Evolutionary conservation across 257 asterid genomes (phyloP).

Genomic region (Leonotis leonurus): DNA sequence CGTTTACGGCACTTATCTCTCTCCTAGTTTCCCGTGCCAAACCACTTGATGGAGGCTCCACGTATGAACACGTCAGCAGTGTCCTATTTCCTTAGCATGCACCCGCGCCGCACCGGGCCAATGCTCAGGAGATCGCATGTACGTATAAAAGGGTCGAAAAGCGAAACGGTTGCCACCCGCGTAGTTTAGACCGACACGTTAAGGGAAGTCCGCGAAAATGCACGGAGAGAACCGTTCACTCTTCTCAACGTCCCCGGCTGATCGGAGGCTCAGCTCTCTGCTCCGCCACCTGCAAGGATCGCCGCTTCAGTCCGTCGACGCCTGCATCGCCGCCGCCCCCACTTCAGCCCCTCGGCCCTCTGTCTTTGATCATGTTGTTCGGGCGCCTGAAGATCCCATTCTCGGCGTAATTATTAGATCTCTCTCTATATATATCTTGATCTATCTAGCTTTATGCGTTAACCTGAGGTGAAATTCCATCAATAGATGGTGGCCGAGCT

Average conservation of each 20-base stretch:
- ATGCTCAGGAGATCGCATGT: no score
- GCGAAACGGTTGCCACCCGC: slow-evolving; percentile 15
- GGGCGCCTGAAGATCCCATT: slow-evolving; percentile 93
- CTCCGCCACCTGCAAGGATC: slow-evolving; percentile 54
- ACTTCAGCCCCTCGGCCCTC: slow-evolving; percentile 48
- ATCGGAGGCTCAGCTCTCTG: slow-evolving; percentile 63
- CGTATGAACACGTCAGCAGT: slow-evolving; percentile 11
- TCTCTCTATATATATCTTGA: no score
- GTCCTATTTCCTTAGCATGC: no score
- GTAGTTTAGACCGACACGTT: slow-evolving; percentile 3
- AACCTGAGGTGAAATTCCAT: neutral
- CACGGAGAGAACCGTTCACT: slow-evolving; percentile 22
- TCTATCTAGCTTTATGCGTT: neutral
- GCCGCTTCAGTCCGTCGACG: slow-evolving; percentile 7
- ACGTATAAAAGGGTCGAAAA: no score
- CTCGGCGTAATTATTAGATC: slow-evolving; percentile 57
- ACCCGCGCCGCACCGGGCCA: no score
- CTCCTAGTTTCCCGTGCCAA: no score
- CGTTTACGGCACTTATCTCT: no score
- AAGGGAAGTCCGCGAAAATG: slow-evolving; percentile 33
- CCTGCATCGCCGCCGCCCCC: slow-evolving; percentile 44
- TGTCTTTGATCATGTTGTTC: slow-evolving; percentile 65
- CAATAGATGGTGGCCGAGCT: no score
- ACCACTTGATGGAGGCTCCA: neutral
- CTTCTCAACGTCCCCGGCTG: slow-evolving; percentile 43